Base-by-base conservation (phyloP, 306 rosid genomes). In the Arachis hypogaea region DNA sequence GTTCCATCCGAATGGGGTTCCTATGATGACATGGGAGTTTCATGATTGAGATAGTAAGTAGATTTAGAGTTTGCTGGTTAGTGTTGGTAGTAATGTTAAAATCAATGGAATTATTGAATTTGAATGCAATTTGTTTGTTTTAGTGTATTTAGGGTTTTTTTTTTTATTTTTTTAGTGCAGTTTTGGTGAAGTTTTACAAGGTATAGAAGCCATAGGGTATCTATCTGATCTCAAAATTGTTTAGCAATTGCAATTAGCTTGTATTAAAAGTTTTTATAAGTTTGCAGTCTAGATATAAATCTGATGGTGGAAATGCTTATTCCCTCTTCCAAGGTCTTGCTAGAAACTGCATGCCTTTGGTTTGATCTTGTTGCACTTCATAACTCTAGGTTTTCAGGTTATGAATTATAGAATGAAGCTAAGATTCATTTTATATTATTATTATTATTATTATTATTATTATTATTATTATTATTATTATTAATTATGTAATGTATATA, bases 261-360 rank as follows among this genome's bases (percentile, higher is more conserved):
- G 36, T 54, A 11, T 40, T 47, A 46, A 60, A 68, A 44, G 18
- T 10, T 12, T 11, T 38, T 68, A 4, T 12, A 4, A 58, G 29
- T 30, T 11, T 61, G 11, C 9, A 11, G 45, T 12, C 65, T 30
- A 43, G 43, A 50, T 29, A 28, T 59, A n/a, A 65, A 70, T 44
- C n/a, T 29, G 70, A 72, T 9, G 79, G 66, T 11, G 82, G 64
- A 30, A 76, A 68, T 82, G 81, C 68, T 6, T 87, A 82, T 67
- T 93, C 98, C 41, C 96, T 93, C 9, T 91, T 91, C 71, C 92
- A 87, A 44, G 98, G 98, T 55, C 92, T 91, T 9, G 96, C 93
- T 18, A 97, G 98, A 22, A 18, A 78, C 82, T 2, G 87, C 92
- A 41, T 89, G 97, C 78, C 90, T 93, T 59, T 89, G 93, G 96